Evolutionary conservation across 176 grass and related monocot species (phyloP), one percentile per base, ranked within the genome.

Genomic region (Coix lacrymajobi): DNA sequence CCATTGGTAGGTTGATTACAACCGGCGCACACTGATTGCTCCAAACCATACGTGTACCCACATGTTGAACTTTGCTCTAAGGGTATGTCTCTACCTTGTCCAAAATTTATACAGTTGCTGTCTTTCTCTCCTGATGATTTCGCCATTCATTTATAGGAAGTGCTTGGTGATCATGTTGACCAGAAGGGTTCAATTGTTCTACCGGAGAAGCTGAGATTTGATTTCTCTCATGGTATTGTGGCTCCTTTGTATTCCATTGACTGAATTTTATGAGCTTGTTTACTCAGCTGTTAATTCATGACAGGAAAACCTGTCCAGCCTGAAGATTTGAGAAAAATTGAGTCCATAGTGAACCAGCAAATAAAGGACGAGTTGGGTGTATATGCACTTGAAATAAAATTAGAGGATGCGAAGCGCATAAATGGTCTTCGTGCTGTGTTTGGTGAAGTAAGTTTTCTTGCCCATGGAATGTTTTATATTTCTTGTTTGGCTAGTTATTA

Each of bases 111-210:
- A 25, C 3, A 7, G 64, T 13, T 69, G 45, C 43, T 46, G 25
- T 43, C 17, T 61, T 75, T 61, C 62, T 36, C 25, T 54, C 62
- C 74, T 77, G 64, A 51, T 81, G 40, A 29, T 79, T 71, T 61
- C 3, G 11, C 39, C 43, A 26, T 76, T 64, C 71, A 62, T 80
- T 29, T 88, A 37, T 79, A 99, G 93, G 93, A 96, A 91, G 91
- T 99, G 76, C 96, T 99, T 87, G 96, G 96, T 66, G 93, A 92
- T 86, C 96, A 99, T 88, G 76, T 99, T 87, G 93, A 96, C 83
- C 93, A 99, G 81, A 99, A 99, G 87, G 96, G 96, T 85, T 99
- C 96, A 64, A 99, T 96, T 78, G 96, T 99, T 85, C 93, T 96
- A 74, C 96, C 96, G 25, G 93, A 99, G 69, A 99, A 99, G 68